Evolutionary conservation across 75 land plant genomes (phyloP).

Genomic region (Pseudotsuga menziesii): DNA sequence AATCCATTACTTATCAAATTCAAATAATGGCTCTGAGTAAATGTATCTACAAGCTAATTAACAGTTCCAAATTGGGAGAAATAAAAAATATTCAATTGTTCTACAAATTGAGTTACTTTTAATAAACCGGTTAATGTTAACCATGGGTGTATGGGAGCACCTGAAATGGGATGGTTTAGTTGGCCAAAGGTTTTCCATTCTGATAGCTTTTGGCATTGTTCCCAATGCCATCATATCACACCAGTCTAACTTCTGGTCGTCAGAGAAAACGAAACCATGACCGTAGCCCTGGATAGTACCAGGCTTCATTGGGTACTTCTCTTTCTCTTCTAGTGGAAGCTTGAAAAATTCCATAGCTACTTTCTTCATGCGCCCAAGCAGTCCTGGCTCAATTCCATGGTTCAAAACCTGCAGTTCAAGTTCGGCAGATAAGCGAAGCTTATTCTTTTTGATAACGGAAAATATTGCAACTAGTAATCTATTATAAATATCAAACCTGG

Average conservation of each 20-base stretch:
- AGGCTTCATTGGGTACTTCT: slow-evolving; percentile 54
- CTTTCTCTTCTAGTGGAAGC: slow-evolving; percentile 58
- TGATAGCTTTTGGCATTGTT: slow-evolving; percentile 27
- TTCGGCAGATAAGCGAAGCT: neutral
- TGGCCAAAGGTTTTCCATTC: slow-evolving; percentile 46
- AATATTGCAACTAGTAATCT: neutral
- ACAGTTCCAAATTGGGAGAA: too few relatives aligned
- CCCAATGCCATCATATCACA: slow-evolving; percentile 70
- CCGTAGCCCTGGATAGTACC: slow-evolving; percentile 70
- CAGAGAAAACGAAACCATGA: slow-evolving; percentile 63
- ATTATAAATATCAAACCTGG: neutral
- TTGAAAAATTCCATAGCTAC: slow-evolving; percentile 28
- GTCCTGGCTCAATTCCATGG: slow-evolving; percentile 47
- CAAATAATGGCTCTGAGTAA: too few relatives aligned
- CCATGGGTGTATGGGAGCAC: slow-evolving; percentile 3
- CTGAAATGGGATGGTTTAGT: slow-evolving; percentile 35
- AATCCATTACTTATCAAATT: too few relatives aligned
- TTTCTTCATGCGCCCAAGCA: slow-evolving; percentile 41
- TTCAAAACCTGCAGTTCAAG: slow-evolving; percentile 30
- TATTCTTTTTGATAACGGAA: too few relatives aligned
- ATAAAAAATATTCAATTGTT: too few relatives aligned
- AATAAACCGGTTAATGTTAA: too few relatives aligned
- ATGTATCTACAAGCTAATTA: too few relatives aligned
- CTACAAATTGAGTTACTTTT: too few relatives aligned
- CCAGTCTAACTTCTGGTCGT: slow-evolving; percentile 72